Evolutionary conservation across 805 yeast genomes (phyloP), one percentile per base, ranked within the genome.

Genomic region (Wickerhamomyces sydowiorum): DNA sequence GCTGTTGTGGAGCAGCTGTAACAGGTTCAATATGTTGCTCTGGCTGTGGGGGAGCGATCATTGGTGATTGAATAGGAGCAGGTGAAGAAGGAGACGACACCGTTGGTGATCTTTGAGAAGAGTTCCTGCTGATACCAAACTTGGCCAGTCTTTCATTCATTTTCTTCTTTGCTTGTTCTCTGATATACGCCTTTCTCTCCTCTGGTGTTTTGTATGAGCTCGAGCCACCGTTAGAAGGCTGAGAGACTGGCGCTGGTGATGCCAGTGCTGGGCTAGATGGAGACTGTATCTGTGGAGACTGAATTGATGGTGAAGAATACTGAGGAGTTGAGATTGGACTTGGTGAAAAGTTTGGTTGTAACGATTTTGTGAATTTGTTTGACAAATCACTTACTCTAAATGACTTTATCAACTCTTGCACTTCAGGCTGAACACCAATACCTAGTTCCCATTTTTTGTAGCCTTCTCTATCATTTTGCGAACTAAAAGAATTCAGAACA

Each of bases 391-490:
- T 39, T 10, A 49, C 50, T 29, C 44, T 55, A 38, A 52, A 49
- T 14, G 39, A 20, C 37, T 48, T 59, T 41, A 46, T 56, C 44
- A 44, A 45, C 44, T 41, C 57, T 40, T 44, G 56, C 39, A 47
- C 59, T 49, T 76, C 70, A 18, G 79, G 75, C 51, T 76, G 80
- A 13, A 88, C 78, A 29, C 93, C 95, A 37, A 80, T 66, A 12
- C 95, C 96, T 31, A 77, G 72, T 48, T 85, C 96, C 91, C 93
- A 90, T 53, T 83, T 81, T 25, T 77, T 72, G 17, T 63, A 67
- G 40, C 61, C 67, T 35, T 57, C 61, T 22, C 45, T 52, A 31
- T 50, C 49, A 14, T 48, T 51, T 45, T 44, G 37, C 6, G 23
- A 34, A 20, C 42, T 52, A 15, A 65, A 45, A 4, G 55, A 44